phyloP scores from a whole-genome alignment of 805 yeast species.

The Myxozyma mucilagina region DNA sequence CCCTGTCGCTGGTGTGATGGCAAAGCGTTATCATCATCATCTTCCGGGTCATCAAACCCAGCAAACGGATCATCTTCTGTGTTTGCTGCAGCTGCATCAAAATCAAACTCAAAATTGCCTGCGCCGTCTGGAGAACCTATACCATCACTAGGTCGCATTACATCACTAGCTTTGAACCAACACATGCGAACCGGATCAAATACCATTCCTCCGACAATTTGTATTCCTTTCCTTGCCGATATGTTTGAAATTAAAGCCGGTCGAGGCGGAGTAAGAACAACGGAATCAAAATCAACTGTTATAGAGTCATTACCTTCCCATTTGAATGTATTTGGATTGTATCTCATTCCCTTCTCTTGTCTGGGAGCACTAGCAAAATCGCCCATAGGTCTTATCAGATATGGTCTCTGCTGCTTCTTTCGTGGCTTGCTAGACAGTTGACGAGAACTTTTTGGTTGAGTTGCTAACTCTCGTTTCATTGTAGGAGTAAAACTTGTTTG shows the following conservation, averaged over 20 bases:
- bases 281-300: constrained; percentile 50
- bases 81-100: constrained; percentile 50
- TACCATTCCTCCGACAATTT: constrained; percentile 55
- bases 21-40: constrained; percentile 4
- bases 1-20: neutral
- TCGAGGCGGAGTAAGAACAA: constrained; percentile 39
- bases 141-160: constrained; percentile 36
- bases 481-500: neutral
- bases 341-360: constrained; percentile 48
- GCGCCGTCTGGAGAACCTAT: constrained; percentile 40
- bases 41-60: constrained; percentile 26
- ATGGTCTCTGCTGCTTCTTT: constrained; percentile 28
- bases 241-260: constrained; percentile 40
- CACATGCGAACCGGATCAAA: constrained; percentile 58
- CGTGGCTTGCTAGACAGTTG: constrained; percentile 4
- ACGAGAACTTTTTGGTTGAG: neutral
- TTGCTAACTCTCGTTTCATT: neutral
- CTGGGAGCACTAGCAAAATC: constrained; percentile 20
- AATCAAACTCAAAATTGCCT: constrained; percentile 8
- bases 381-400: constrained; percentile 29
- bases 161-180: constrained; percentile 53
- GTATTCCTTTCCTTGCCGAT: constrained; percentile 40
- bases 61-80: constrained; percentile 38
- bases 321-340: constrained; percentile 50
- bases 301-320: constrained; percentile 73